Percentiles rank a stretch among this genome's conserved stretches.
These are phyloP conservation scores for Plasmodium relictum DNA, from an alignment of 169 alveolate genomes.

Conservation along the genomic window DNA sequence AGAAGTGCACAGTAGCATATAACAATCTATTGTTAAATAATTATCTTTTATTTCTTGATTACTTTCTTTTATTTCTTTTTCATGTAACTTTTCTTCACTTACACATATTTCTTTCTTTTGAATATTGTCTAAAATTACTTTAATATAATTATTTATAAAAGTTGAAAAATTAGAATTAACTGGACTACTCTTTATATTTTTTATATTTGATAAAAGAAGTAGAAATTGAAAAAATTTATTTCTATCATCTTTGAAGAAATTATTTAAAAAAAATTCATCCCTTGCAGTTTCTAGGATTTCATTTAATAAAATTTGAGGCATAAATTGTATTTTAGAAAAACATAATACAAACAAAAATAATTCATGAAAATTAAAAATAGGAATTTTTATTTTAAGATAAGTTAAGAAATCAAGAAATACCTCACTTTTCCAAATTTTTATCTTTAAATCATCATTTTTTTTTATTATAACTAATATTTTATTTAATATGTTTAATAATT, in stretches of 20 bases:
- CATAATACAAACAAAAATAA: constrained; percentile 66
- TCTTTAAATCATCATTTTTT: constrained; percentile 27
- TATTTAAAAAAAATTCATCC: constrained; percentile 16
- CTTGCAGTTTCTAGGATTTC: constrained; percentile 13
- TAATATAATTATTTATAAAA: constrained; percentile 33
- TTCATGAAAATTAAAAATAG: constrained; percentile 46
- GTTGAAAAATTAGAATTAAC: constrained; percentile 2
- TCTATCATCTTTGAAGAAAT: constrained; percentile 28
- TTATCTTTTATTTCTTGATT: not conserved
- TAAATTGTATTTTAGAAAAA: constrained; percentile 68
- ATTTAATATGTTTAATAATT: constrained; percentile 39
- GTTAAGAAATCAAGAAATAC: constrained; percentile 35
- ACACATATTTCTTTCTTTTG: not conserved
- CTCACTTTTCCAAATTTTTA: constrained; percentile 44
- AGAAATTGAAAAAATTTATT: constrained; percentile 58
- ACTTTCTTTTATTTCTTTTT: not conserved
- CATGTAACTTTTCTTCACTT: not conserved
- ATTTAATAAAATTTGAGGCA: constrained; percentile 55
- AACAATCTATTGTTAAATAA: constrained; percentile 9
- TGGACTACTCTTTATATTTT: constrained; percentile 18
- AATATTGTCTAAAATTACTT: constrained; percentile 20
- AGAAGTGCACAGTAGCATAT: constrained; percentile 32
- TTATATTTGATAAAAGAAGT: constrained; percentile 24
- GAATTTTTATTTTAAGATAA: constrained; percentile 38
- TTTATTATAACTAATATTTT: constrained; percentile 39